phyloP scores from a whole-genome alignment of 1,284 basidiomycete species.

The Inonotus obliquus region DNA sequence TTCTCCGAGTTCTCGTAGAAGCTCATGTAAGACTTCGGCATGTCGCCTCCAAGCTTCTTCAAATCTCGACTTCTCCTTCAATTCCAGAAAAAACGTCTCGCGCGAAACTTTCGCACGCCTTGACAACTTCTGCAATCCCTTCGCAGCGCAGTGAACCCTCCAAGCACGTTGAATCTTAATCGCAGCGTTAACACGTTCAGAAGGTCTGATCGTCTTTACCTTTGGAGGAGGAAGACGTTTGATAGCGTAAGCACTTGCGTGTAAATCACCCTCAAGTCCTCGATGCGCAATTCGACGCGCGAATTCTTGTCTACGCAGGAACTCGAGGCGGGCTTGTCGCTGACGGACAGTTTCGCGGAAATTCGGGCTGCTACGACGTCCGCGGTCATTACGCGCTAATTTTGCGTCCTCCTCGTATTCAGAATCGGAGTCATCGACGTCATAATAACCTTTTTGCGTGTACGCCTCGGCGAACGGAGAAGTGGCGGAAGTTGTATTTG shows the following conservation, averaged over 20 bases:
- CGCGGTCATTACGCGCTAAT: conserved; percentile 7
- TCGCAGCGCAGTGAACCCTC: conserved; percentile 7
- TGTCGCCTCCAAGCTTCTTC: neutral
- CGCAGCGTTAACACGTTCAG: conserved; percentile 15
- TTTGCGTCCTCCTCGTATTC: neutral
- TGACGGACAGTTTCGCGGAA: conserved; percentile 17
- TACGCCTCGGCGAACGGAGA: neutral
- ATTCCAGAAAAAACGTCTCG: neutral
- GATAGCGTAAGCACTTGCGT: conserved; percentile 12
- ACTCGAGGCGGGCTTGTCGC: conserved; percentile 16
- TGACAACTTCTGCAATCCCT: neutral
- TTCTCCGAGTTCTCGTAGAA: conserved; percentile 5
- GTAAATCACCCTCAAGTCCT: conserved; percentile 6
- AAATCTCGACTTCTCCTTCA: neutral
- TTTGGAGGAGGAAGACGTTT: conserved; percentile 12
- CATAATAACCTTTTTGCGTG: neutral
- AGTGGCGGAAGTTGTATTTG: neutral
- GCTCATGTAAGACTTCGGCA: conserved; percentile 1
- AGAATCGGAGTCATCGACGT: neutral
- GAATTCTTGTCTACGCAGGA: conserved; percentile 15
- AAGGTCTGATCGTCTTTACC: neutral
- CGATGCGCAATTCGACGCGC: conserved; percentile 13
- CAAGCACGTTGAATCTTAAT: conserved; percentile 17
- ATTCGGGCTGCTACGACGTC: neutral
- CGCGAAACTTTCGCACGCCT: neutral